Conservation (phyloP, 1,284 basidiomycete genomes). For the Xanthoconium separans region DNA sequence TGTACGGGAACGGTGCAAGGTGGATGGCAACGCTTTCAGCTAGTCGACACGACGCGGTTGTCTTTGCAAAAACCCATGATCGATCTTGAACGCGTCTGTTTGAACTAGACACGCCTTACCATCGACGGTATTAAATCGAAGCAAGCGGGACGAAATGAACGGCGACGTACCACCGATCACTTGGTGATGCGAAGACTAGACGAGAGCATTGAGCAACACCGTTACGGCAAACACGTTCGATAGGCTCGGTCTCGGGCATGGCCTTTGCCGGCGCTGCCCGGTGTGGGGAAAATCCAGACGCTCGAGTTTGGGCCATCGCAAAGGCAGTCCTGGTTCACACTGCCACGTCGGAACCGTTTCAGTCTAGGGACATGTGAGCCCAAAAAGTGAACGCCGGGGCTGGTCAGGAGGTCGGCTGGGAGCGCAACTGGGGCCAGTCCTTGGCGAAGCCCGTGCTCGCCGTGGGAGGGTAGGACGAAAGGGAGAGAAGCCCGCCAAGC, state of each 20-base stretch:
- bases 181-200: background rate
- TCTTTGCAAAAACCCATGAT: background rate
- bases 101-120: constrained; percentile 1
- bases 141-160: constrained; percentile 10
- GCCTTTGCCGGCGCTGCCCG: background rate
- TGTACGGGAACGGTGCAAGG: constrained; percentile 13
- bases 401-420: constrained; percentile 12
- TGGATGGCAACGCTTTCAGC: too few relatives aligned
- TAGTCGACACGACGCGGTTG: background rate
- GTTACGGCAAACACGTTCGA: constrained; percentile 7
- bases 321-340: background rate
- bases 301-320: background rate
- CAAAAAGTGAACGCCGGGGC: background rate
- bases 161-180: constrained; percentile 15
- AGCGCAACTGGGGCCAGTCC: background rate
- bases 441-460: constrained; percentile 19
- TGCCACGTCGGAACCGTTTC: constrained; percentile 7
- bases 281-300: constrained; percentile 1
- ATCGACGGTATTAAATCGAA: constrained; percentile 5
- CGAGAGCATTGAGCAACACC: background rate
- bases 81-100: background rate
- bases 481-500: constrained; percentile 4
- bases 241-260: constrained; percentile 1
- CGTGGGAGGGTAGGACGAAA: constrained; percentile 20
- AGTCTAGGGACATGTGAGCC: background rate